Evolutionary conservation across 108 stramenopile genomes (phyloP).

Genomic region (Skeletonema menzelii): DNA sequence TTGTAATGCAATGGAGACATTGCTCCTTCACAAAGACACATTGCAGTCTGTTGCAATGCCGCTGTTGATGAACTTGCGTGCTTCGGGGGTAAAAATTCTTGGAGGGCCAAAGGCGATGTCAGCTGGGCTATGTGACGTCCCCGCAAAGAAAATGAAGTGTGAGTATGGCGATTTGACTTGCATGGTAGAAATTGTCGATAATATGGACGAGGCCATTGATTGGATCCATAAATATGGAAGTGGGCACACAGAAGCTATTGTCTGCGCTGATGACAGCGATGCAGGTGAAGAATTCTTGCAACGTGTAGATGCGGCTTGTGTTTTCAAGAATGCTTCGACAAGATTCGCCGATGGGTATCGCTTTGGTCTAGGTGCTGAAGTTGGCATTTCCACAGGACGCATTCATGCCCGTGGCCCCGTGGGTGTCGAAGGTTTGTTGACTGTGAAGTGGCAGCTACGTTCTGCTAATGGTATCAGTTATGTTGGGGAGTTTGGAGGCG

Average conservation of each 20-base stretch:
- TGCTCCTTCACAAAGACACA: conserved; percentile 90
- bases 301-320: conserved; percentile 94
- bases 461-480: conserved; percentile 53
- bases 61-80: conserved; percentile 73
- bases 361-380: conserved; percentile 98
- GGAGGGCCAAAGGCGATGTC: conserved; percentile 87
- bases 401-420: conserved; percentile 98
- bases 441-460: conserved; percentile 95
- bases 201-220: conserved; percentile 89
- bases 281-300: conserved; percentile 89
- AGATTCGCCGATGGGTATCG: conserved; percentile 98
- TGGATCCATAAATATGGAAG: conserved; percentile 94
- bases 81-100: conserved; percentile 86
- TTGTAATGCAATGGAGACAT: conserved; percentile 97
- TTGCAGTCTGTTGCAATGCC: conserved; percentile 65
- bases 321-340: conserved; percentile 97
- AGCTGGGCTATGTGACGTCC: conserved; percentile 69
- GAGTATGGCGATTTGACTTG: conserved; percentile 96
- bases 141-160: conserved; percentile 70
- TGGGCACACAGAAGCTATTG: conserved; percentile 96
- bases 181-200: conserved; percentile 91
- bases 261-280: conserved; percentile 81
- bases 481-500: conserved; percentile 62
- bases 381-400: conserved; percentile 96
- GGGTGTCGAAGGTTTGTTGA: conserved; percentile 95